These are phyloP conservation scores for Epicoccum sorghinum DNA, from an alignment of 2,329 filamentous ascomycete genomes.

Conservation along the genomic window DNA sequence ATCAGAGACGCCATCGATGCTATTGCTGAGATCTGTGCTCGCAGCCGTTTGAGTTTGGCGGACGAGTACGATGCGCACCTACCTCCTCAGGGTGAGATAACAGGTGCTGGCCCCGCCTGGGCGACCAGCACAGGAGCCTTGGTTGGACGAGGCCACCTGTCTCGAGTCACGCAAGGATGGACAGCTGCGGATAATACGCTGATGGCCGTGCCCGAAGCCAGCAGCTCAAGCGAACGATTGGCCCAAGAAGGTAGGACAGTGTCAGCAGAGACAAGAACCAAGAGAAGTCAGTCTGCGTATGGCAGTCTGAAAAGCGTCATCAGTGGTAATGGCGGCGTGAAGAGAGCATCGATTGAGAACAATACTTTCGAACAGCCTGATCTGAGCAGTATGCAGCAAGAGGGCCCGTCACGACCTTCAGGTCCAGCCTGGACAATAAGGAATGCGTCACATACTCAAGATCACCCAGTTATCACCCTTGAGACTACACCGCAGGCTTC, in stretches of 20 bases:
- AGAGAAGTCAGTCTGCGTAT: slow-evolving; percentile 45
- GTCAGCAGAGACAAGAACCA: slow-evolving; percentile 29
- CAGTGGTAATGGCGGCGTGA: slow-evolving; percentile 43
- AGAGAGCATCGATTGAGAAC: slow-evolving; percentile 31
- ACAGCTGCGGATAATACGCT: slow-evolving; percentile 48
- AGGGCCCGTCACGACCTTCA: slow-evolving; percentile 18
- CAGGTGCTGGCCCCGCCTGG: slow-evolving; percentile 35
- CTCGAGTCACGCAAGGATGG: slow-evolving; percentile 43
- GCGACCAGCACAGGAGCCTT: slow-evolving; percentile 37
- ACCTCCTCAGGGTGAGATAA: slow-evolving; percentile 65
- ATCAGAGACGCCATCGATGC: slow-evolving; percentile 64
- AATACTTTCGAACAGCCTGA: slow-evolving; percentile 30
- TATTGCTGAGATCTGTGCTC: slow-evolving; percentile 68
- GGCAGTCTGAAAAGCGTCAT: slow-evolving; percentile 49
- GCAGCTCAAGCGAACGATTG: slow-evolving; percentile 52
- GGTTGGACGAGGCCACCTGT: slow-evolving; percentile 39
- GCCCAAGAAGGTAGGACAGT: slow-evolving; percentile 36
- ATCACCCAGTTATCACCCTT: slow-evolving; percentile 42
- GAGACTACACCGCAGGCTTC: slow-evolving; percentile 41
- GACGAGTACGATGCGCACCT: slow-evolving; percentile 68
- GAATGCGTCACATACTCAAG: slow-evolving; percentile 29
- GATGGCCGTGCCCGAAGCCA: slow-evolving; percentile 55
- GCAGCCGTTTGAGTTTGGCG: slow-evolving; percentile 65
- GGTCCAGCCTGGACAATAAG: slow-evolving; percentile 39
- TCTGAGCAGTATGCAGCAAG: slow-evolving; percentile 16